A percentile compares a stretch with the other conserved stretches of the same genome.
These are phyloP conservation scores for Pyrenochaeta sp. DNA, from an alignment of 2,329 filamentous ascomycete genomes.

Conservation along the genomic window DNA sequence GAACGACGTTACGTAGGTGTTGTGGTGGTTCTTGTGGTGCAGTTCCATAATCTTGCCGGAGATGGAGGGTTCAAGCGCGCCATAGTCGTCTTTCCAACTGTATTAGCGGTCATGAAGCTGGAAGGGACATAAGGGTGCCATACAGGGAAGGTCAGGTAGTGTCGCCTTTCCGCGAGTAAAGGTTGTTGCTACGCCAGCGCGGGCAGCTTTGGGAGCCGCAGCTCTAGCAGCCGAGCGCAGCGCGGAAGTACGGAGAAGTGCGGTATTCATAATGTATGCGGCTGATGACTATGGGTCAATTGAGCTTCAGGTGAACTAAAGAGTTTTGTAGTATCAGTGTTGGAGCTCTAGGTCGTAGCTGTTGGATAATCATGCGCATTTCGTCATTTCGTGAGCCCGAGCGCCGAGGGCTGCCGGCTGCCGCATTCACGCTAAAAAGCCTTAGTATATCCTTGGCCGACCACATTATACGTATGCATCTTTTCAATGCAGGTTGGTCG, in stretches of 20 bases:
- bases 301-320: conserved; percentile 16
- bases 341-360: conserved; percentile 12
- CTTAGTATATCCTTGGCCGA: no score
- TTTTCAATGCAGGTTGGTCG: no score
- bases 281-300: conserved; percentile 31
- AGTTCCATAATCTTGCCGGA: conserved; percentile 96
- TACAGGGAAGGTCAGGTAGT: conserved; percentile 86
- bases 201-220: conserved; percentile 67
- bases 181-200: conserved; percentile 73
- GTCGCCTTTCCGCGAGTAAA: conserved; percentile 90
- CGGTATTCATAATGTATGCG: conserved; percentile 71
- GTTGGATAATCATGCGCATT: conserved; percentile 28
- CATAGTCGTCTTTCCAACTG: conserved; percentile 80
- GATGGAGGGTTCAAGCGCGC: conserved; percentile 85
- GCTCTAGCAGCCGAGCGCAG: conserved; percentile 77
- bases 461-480: no score
- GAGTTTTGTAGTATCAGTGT: conserved; percentile 6
- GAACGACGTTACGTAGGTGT: conserved; percentile 90
- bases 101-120: conserved; percentile 8
- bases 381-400: conserved; percentile 36
- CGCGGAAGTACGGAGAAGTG: conserved; percentile 75
- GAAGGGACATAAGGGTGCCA: conserved; percentile 28
- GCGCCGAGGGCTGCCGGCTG: conserved; percentile 15
- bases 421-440: no score
- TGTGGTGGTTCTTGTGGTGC: conserved; percentile 93